Conservation (phyloP, 108 stramenopile genomes). For the Ochromonas danica region DNA sequence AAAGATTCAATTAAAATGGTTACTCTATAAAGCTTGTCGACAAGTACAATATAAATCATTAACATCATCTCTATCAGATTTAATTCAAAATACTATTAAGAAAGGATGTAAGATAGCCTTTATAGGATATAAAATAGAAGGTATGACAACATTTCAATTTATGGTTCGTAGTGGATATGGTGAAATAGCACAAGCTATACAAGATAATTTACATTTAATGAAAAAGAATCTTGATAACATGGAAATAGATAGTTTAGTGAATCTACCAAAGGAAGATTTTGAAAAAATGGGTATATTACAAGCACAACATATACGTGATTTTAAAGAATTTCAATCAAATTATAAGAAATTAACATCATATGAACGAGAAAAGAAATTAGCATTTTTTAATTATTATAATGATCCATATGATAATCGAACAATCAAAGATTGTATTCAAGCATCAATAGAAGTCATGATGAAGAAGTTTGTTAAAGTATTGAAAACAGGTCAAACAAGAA, state of each 20-base stretch:
- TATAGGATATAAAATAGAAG: conserved; percentile 7
- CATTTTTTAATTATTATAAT: conserved; percentile 29
- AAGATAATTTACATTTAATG: neutral
- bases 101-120: neutral
- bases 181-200: conserved; percentile 21
- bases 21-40: neutral
- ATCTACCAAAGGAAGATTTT: neutral
- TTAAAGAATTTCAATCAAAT: neutral
- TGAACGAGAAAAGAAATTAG: neutral
- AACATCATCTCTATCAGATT: neutral
- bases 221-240: neutral
- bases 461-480: conserved; percentile 8
- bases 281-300: neutral
- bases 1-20: neutral
- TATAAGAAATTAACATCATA: neutral
- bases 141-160: neutral
- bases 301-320: conserved; percentile 4
- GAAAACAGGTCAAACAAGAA: neutral
- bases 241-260: neutral
- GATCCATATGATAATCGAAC: neutral
- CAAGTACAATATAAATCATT: neutral
- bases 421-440: conserved; percentile 2
- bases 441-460: neutral
- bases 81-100: neutral
- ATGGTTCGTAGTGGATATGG: conserved; percentile 3